phyloP scores from a whole-genome alignment of 2,329 filamentous ascomycete genomes.

The Xylariaceae sp. region DNA sequence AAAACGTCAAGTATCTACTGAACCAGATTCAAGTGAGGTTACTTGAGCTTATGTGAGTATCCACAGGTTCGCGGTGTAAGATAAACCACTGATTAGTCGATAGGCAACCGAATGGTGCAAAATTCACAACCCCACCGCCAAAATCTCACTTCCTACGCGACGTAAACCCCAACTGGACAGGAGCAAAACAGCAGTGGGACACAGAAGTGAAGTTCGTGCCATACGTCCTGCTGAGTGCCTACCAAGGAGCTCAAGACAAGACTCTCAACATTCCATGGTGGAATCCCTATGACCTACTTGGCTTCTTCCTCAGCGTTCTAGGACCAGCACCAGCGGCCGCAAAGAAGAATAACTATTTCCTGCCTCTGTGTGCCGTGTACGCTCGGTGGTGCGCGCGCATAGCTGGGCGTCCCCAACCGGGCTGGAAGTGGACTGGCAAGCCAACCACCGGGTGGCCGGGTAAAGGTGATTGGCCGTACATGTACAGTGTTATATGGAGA shows the following conservation, averaged over 20 bases:
- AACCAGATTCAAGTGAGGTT: neutral
- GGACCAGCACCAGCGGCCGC: constrained; percentile 6
- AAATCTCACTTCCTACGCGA: too few species aligned
- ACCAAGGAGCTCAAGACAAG: neutral
- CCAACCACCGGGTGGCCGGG: neutral
- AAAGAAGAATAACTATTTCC: constrained; percentile 14
- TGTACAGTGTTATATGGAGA: neutral
- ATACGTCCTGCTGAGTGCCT: neutral
- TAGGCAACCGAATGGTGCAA: neutral
- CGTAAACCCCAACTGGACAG: too few species aligned
- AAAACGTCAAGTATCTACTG: neutral
- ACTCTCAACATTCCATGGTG: neutral
- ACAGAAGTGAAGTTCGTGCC: neutral
- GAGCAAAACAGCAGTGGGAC: neutral
- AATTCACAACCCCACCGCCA: too few species aligned
- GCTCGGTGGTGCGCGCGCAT: constrained; percentile 9
- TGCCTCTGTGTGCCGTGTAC: constrained; percentile 16
- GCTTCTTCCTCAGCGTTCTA: constrained; percentile 13
- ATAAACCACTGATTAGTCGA: neutral
- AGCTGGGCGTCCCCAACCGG: neutral
- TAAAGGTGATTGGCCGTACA: neutral
- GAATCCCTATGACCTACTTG: constrained; percentile 10
- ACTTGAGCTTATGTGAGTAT: neutral
- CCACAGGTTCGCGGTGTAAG: neutral
- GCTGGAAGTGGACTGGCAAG: neutral